Evolutionary conservation across 345 rosid species (phyloP).

Genomic region (Rhizophora apiculata): DNA sequence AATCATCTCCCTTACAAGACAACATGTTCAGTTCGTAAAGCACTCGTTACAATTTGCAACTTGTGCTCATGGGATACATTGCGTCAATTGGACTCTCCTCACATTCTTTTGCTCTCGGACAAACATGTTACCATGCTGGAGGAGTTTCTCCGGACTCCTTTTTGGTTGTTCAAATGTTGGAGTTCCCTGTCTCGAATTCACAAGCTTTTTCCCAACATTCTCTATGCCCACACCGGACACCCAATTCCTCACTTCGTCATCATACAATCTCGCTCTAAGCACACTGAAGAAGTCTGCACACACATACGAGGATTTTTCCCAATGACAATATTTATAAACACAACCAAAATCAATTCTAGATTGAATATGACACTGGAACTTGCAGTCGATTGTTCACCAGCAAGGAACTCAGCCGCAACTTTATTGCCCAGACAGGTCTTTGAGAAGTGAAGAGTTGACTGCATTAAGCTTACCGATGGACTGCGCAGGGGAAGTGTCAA

Average conservation of each 20-base stretch:
- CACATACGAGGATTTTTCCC: neutral
- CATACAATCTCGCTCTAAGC: slow-evolving; percentile 50
- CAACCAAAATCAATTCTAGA: no score
- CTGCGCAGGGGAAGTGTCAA: slow-evolving; percentile 51
- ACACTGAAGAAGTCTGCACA: slow-evolving; percentile 53
- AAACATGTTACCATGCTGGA: slow-evolving; percentile 47
- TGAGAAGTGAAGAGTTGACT: neutral
- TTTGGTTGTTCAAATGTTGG: slow-evolving; percentile 51
- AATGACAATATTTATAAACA: no score
- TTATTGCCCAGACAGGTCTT: neutral
- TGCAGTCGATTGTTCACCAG: no score
- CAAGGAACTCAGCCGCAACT: neutral
- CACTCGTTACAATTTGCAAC: no score
- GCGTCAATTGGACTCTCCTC: no score
- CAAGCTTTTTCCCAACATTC: slow-evolving; percentile 40
- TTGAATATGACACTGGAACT: no score
- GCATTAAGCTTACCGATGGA: slow-evolving; percentile 42
- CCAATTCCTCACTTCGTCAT: slow-evolving; percentile 58
- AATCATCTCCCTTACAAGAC: no score
- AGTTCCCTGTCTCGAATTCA: slow-evolving; percentile 50
- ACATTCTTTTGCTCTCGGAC: neutral
- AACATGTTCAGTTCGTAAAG: no score
- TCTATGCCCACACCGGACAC: slow-evolving; percentile 37
- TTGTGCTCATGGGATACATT: no score
- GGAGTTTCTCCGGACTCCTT: slow-evolving; percentile 39